Evolutionary conservation across 1,284 basidiomycete species (phyloP).

Genomic region (Mrakiaceae sp.): DNA sequence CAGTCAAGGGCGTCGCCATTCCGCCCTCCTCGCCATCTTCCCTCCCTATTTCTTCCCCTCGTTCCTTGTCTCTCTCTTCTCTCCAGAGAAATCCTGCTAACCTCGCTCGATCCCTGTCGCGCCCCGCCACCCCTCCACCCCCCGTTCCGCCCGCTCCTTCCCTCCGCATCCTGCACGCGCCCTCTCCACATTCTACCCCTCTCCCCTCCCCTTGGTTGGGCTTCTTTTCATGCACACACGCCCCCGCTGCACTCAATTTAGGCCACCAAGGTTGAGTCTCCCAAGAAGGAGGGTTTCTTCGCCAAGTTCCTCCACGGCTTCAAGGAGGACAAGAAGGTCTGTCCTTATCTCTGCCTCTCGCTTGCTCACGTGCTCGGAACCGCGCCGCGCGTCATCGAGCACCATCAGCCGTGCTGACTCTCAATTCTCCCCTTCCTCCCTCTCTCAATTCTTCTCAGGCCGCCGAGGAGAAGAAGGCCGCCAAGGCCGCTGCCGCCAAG

Average conservation of each 20-base stretch:
- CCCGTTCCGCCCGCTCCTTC: neutral
- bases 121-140: neutral
- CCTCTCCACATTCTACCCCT: neutral
- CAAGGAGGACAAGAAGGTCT: conserved; percentile 15
- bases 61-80: neutral
- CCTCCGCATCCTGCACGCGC: neutral
- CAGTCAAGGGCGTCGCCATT: neutral
- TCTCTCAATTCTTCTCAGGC: neutral
- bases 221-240: no score
- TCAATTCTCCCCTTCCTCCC: neutral
- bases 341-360: neutral
- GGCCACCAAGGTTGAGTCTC: conserved; percentile 7
- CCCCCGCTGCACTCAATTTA: neutral
- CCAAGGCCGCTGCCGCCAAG: conserved; percentile 7
- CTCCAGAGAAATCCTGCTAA: neutral
- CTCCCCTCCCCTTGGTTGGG: neutral
- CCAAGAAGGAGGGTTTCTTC: conserved; percentile 17
- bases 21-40: neutral
- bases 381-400: neutral
- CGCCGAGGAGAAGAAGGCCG: conserved; percentile 16
- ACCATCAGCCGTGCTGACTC: neutral
- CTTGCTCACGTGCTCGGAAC: neutral
- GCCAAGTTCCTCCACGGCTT: conserved; percentile 9
- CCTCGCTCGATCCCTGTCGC: neutral
- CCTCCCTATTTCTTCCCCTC: neutral